A percentile compares a stretch with the other conserved stretches of the same genome.
These are phyloP conservation scores for Barnettozyma sucrosica DNA, from an alignment of 805 yeast genomes.

Conservation along the genomic window DNA sequence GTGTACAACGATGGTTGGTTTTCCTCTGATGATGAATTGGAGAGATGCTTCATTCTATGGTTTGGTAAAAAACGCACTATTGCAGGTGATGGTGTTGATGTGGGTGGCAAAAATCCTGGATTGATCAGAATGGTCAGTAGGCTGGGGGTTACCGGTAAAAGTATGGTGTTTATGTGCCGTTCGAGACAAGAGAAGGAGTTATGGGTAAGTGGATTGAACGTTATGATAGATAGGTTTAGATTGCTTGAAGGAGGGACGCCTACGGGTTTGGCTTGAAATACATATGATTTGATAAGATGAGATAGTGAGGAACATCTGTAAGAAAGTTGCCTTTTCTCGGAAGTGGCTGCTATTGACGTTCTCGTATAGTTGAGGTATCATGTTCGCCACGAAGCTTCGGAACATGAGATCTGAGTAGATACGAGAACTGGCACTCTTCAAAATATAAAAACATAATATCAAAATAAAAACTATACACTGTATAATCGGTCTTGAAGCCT, in stretches of 20 bases:
- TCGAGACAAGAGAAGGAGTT: constrained; percentile 77
- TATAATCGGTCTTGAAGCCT: constrained; percentile 1
- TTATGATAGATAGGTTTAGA: constrained; percentile 32
- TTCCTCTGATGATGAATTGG: constrained; percentile 69
- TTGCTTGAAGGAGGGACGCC: background rate
- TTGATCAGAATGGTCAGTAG: constrained; percentile 41
- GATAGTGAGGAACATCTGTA: too few species aligned
- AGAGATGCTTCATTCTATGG: constrained; percentile 82
- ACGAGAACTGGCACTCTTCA: background rate
- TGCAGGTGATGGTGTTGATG: constrained; percentile 17
- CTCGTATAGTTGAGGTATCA: too few species aligned
- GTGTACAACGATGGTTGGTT: constrained; percentile 80
- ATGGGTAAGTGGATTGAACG: constrained; percentile 54
- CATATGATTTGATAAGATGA: too few species aligned
- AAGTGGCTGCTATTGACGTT: too few species aligned
- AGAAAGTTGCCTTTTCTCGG: too few species aligned
- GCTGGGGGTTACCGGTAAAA: constrained; percentile 61
- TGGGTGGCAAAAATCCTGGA: constrained; percentile 34
- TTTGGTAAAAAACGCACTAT: constrained; percentile 57
- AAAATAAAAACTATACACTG: constrained; percentile 6
- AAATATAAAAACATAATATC: constrained; percentile 5
- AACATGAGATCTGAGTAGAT: too few species aligned
- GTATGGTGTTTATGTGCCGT: constrained; percentile 71
- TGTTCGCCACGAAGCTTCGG: too few species aligned
- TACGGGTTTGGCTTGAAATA: background rate